Evolutionary conservation across 768 basidiomycete genomes (phyloP), one percentile per base, ranked within the genome.

Genomic region (Nevesoporus exiguus): DNA sequence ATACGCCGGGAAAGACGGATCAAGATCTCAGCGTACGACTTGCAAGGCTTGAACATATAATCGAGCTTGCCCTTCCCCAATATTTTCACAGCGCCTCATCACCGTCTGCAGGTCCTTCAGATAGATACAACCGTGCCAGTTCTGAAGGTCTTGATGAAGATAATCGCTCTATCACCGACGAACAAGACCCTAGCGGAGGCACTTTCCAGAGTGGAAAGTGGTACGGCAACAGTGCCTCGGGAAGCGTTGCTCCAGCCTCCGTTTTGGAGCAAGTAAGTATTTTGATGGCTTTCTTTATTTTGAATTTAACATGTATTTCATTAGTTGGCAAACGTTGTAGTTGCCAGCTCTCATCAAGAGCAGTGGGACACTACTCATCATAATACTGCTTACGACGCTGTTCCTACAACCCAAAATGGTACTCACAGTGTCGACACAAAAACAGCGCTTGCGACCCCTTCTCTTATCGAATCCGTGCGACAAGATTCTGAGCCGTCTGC

Each of bases 1-100:
- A 93, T 65, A 92, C 88, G 7, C 91, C 90, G 10, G 90, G 90
- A 52, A 93, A 92, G 67, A 77, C 83, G 15, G 91, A 93, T 69
- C 87, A 90, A 65, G 90, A 93, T 69, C 73, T 93, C 44, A 83
- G 79, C 61, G 80, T 82, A 40, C 85, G 90, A 46, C 72, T 93
- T 39, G 76, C 85, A 34, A 79, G 90, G 53, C 76, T 93, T 19
- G 90, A 93, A 66, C 85, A 88, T 58, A 89, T 93, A 47, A 78
- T 93, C 42, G 90, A 92, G 61, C 73, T 79, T 57, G 90, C 90
- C 3, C 69, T 93, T 7, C 90, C 90, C 29, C 88, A 92, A 51
- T 89, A 81, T 64, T 84, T 80, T 57, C 71, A 76, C 22, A 72
- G 77, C 4, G 74, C 72, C 7, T 64, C 71, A 19, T 73, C 71